Base-by-base conservation (phyloP, 2,329 filamentous ascomycete genomes). In the Aspergillus bombycis region DNA sequence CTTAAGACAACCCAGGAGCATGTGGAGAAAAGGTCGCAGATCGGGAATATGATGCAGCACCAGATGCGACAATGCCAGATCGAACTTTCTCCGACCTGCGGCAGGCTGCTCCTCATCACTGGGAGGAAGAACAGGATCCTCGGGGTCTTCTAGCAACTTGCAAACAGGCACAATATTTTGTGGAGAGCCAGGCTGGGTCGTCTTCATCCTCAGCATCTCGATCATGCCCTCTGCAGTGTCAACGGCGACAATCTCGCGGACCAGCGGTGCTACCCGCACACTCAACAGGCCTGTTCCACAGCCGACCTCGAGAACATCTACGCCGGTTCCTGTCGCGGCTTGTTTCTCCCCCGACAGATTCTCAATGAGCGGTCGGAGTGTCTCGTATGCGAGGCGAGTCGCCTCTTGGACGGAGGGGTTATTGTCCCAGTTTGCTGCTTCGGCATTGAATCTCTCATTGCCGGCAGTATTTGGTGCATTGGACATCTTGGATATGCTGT, bases 141-240 rank as follows among this genome's bases (percentile, higher is more conserved):
- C 80, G 0, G 86, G 82, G 57, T 84, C 79, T 16, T 83, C 76
- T 4, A 87, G 77, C 11, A 84, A 68, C 0, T 81, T 75, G 54
- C 79, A 81, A 11, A 87, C 70, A 0, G 84, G 78, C 8, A 73
- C 67, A 23, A 87, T 78, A 57, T 85, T 86, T 2, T 72, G 67
- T 58, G 76, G 62, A 1, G 70, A 54, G n/a, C 68, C 60, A 3
- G 71, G 59, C 30, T 67, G 60, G 1, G 62, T 28, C 11, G 85
- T 73, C 69, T 87, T 87, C 1, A 71, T 58, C 19, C 76, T 70
- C 54, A 87, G 80, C 0, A 81, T 82, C 2, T 78, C 76, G 36
- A 88, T 83, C 85, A 88, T 88, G 58, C 84, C 85, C 19, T 79
- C 71, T 2, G 85, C 81, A 0, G 83, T 80, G 66, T 88, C 85